Percentiles rank a stretch among this genome's conserved stretches.
phyloP scores from a whole-genome alignment of 441 rosid genomes.

The Populus hybrid region DNA sequence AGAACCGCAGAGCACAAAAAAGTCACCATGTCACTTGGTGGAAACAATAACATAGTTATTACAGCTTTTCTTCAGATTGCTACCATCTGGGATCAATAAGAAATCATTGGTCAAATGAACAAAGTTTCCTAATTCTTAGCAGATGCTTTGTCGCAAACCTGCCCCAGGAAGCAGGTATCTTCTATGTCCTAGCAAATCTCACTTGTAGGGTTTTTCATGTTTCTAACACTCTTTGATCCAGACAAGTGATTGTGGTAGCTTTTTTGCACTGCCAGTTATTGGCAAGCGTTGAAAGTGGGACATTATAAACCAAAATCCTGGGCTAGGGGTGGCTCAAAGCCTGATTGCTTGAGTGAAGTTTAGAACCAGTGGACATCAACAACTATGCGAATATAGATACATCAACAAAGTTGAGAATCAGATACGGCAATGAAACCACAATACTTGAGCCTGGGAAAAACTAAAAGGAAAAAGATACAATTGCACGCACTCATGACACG shows the following conservation, averaged over 20 bases:
- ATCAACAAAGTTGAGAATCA: background rate
- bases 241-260: background rate
- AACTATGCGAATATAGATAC: background rate
- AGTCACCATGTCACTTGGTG: background rate
- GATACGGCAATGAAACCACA: background rate
- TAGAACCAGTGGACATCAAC: background rate
- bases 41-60: background rate
- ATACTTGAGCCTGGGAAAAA: background rate
- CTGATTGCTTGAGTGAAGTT: background rate
- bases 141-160: background rate
- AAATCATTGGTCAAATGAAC: background rate
- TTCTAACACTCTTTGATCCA: background rate
- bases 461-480: too few species aligned
- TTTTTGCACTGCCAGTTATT: background rate
- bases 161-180: background rate
- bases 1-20: background rate
- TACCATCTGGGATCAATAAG: background rate
- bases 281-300: background rate
- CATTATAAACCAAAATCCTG: background rate
- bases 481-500: background rate
- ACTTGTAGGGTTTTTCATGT: background rate
- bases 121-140: background rate
- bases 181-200: background rate
- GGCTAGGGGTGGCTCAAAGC: background rate
- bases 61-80: background rate